Evolutionary conservation across 1,139 yeast species (phyloP), one percentile per base, ranked within the genome.

Genomic region (Saccharomyces hybrid): DNA sequence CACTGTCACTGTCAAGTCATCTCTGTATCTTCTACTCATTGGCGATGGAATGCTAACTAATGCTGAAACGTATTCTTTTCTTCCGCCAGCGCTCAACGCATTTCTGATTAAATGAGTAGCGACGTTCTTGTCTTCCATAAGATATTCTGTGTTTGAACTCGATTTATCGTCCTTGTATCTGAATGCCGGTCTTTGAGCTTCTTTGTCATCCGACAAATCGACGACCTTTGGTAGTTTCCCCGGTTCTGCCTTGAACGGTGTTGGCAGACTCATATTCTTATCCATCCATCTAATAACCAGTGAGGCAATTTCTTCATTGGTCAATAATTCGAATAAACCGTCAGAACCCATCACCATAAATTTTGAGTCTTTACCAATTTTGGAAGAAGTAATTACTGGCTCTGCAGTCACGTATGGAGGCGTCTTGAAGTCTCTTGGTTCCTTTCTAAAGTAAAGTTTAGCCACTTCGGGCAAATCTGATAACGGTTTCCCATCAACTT

Each of bases 341-440:
- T 93, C 99, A 14, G 95, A 84, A 0, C 95, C 99, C 81, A 95
- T 77, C 21, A 95, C 96, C 71, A 93, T 74, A 64, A 95, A 93
- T 66, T 89, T 95, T 59, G 90, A 84, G 61, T 83, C 81, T 0
- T 93, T 88, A 54, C 78, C 77, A 51, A 95, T 81, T 65, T 84
- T 81, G 11, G 95, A 86, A 2, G 96, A 84, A 9, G 97, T 86
- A 34, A 93, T 79, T 29, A 86, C 97, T 0, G 99, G 99, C 68
- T 86, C 91, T 0, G 99, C 98, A 0, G 99, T 93, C 38, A 93
- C 97, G 70, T 93, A 93, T 0, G 99, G 99, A 4, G 99, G 99
- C 0, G 97, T 85, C 58, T 82, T 76, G 59, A 89, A 78, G 63
- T 85, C 84, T 52, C 82, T 80, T 2, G 98, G 97, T 51, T 88